Conservation (phyloP, 257 asterid genomes). For the Capsicum baccatum region DNA sequence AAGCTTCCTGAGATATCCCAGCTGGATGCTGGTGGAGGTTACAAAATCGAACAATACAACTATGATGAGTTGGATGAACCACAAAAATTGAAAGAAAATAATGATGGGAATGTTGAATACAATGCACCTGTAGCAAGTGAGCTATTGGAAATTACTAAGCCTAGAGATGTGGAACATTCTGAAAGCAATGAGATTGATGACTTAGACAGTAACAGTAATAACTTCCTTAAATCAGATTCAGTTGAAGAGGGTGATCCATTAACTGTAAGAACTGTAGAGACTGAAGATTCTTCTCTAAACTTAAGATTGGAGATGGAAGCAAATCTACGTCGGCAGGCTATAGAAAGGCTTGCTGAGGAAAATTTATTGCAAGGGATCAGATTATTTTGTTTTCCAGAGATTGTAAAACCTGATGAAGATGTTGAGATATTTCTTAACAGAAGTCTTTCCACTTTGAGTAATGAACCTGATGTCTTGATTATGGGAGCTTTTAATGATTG, state of each 20-base stretch:
- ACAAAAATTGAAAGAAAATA: conserved; percentile 41
- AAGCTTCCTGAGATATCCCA: conserved; percentile 18
- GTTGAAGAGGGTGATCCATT: conserved; percentile 34
- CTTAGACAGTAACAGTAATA: conserved; percentile 33
- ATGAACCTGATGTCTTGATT: conserved; percentile 70
- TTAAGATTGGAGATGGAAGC: conserved; percentile 70
- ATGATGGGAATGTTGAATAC: conserved; percentile 31
- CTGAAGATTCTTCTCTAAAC: conserved; percentile 46
- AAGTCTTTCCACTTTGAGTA: conserved; percentile 76
- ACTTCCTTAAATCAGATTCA: conserved; percentile 38
- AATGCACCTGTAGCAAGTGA: conserved; percentile 34
- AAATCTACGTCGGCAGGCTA: conserved; percentile 46
- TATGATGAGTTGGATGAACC: conserved; percentile 36
- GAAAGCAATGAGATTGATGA: conserved; percentile 37
- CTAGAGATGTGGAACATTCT: conserved; percentile 30
- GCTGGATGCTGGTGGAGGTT: conserved; percentile 23
- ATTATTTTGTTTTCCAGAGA: conserved; percentile 74
- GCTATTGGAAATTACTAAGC: conserved; percentile 17
- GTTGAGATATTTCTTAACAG: conserved; percentile 73
- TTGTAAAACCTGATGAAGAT: conserved; percentile 73
- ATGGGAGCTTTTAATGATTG: conserved; percentile 95
- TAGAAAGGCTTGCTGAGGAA: conserved; percentile 73
- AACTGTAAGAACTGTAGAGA: conserved; percentile 35
- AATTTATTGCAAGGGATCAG: conserved; percentile 65
- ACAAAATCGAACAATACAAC: conserved; percentile 26